Evolutionary conservation across 2,329 filamentous ascomycete species (phyloP), one percentile per base, ranked within the genome.

Genomic region (Boeremia exigua): DNA sequence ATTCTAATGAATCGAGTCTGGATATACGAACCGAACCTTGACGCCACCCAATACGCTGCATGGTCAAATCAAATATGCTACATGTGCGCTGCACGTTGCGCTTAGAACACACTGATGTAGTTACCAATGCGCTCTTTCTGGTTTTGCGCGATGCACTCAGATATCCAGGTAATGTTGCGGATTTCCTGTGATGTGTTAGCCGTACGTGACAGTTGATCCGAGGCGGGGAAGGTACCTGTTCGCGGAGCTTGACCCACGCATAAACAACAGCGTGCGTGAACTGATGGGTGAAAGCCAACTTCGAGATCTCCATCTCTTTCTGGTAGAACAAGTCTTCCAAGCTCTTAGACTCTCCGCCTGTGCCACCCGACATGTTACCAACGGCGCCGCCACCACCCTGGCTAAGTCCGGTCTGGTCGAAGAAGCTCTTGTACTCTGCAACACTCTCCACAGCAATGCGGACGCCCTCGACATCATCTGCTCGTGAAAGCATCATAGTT

Each of bases 81-180:
- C 63, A 62, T 57, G 53, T 65, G 63, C 61, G 37, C 66, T 36
- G 59, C 36, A 57, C 46, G 54, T 58, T 40, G 23, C 54, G 53
- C 57, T 66, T 59, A 72, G 53, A 99, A 96, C 60, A 98, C 95
- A 79, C 92, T 96, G 77, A 99, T 99, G 79, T 96, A 99, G 80
- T 98, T 99, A 68, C 91, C 90, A 75, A 99, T 98, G 74, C 95
- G 87, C 78, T 99, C 95, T 82, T 99, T 99, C 80, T 99, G 95
- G 82, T 96, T 97, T 80, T 99, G 95, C 52, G 95, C 95, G 84
- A 99, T 99, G 80, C 95, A 99, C 79, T 99, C 95, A 19, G 95
- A 90, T 77, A 99, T 99, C 95, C 95, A 99, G 47, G 95, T 98
- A 72, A 99, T 96, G 79, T 99, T 99, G 64, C 95, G 90, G 70